Percentiles rank a stretch among this genome's conserved stretches.
These are phyloP conservation scores for Amniculicola lignicola DNA, from an alignment of 495 filamentous ascomycete genomes.

Conservation along the genomic window DNA sequence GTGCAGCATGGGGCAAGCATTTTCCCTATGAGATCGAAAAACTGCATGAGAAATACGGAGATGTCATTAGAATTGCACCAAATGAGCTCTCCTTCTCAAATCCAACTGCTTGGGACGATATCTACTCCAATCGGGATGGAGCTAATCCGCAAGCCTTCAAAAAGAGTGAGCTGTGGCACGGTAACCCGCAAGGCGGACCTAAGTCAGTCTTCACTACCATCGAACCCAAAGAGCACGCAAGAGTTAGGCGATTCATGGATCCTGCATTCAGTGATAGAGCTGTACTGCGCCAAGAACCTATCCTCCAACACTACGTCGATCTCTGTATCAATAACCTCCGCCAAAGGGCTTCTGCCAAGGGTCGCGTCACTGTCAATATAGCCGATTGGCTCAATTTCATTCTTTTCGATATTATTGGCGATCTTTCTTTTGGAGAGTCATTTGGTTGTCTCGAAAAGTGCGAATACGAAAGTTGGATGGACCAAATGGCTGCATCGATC, in stretches of 20 bases:
- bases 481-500: constrained; percentile 8
- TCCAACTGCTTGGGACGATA: constrained; percentile 36
- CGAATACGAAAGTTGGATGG: constrained; percentile 13
- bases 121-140: constrained; percentile 30
- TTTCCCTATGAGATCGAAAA: constrained; percentile 30
- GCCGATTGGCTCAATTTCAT: constrained; percentile 38
- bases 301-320: constrained; percentile 34
- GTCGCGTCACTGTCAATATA: constrained; percentile 29
- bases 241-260: constrained; percentile 30
- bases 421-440: constrained; percentile 39
- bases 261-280: constrained; percentile 38
- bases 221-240: constrained; percentile 30
- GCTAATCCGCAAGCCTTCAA: constrained; percentile 24
- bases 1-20: constrained; percentile 13
- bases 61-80: constrained; percentile 32
- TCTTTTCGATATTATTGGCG: constrained; percentile 19
- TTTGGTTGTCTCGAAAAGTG: constrained; percentile 35
- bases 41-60: constrained; percentile 37
- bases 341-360: constrained; percentile 8
- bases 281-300: constrained; percentile 34
- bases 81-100: constrained; percentile 38
- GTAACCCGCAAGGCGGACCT: constrained; percentile 20
- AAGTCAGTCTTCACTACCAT: constrained; percentile 32
- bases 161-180: constrained; percentile 34
- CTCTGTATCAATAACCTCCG: constrained; percentile 26